phyloP scores from a whole-genome alignment of 305 asterid genomes.

The Petunia hybrid region DNA sequence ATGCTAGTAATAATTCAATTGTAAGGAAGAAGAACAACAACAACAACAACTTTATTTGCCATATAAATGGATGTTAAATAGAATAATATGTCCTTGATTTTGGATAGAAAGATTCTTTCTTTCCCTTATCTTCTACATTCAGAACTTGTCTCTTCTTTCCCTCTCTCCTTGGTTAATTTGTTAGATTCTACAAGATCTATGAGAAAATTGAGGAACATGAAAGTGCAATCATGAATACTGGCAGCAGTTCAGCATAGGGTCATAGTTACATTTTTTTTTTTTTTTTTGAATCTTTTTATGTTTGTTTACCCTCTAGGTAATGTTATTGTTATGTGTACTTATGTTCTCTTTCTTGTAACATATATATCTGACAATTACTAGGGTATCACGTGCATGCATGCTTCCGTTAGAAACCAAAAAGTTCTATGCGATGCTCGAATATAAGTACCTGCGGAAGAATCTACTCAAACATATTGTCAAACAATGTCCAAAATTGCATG shows the following conservation, averaged over 20 bases:
- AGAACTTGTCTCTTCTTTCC: neutral
- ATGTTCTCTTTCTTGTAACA: slow-evolving; percentile 15
- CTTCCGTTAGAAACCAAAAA: slow-evolving; percentile 16
- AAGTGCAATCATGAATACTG: neutral
- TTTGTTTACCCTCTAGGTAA: neutral
- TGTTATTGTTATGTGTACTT: slow-evolving; percentile 14
- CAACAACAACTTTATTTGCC: slow-evolving; percentile 49
- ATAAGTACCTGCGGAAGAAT: neutral
- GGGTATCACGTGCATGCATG: slow-evolving; percentile 27
- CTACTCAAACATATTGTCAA: neutral
- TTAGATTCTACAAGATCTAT: slow-evolving; percentile 12
- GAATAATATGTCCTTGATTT: neutral
- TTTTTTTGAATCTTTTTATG: neutral
- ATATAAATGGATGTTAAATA: slow-evolving; percentile 54
- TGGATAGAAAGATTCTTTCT: slow-evolving; percentile 29
- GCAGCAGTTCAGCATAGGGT: neutral
- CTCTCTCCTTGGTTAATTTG: neutral
- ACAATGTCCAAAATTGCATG: neutral
- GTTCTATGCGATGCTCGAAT: neutral
- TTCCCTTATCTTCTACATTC: neutral
- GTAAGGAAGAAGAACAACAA: slow-evolving; percentile 37
- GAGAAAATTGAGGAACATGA: neutral
- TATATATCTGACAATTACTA: slow-evolving; percentile 30
- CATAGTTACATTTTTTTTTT: neutral
- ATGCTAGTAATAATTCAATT: slow-evolving; percentile 28